These are phyloP conservation scores for Berberis thunbergii DNA, from an alignment of 164 flowering plant species.

Conservation along the genomic window DNA sequence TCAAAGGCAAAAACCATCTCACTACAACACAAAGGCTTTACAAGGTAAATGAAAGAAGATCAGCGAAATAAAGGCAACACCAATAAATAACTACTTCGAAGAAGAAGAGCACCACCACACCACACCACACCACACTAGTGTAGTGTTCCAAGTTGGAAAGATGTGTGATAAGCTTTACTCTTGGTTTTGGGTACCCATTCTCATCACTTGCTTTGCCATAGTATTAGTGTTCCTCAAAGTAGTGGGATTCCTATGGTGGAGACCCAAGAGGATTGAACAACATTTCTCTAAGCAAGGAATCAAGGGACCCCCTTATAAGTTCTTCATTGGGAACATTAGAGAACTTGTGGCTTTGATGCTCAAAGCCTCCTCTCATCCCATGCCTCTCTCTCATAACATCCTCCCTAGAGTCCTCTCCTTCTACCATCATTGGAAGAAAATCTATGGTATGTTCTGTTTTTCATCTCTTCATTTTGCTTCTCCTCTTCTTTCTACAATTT, in stretches of 20 bases:
- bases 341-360: slow-evolving; percentile 70
- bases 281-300: slow-evolving; percentile 93
- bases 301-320: slow-evolving; percentile 85
- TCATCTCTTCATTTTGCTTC: neutral
- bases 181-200: slow-evolving; percentile 24
- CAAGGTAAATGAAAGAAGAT: slow-evolving; percentile 1
- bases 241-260: slow-evolving; percentile 63
- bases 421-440: slow-evolving; percentile 97
- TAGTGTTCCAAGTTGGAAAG: slow-evolving; percentile 2
- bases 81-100: neutral
- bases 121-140: neutral
- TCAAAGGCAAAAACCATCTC: slow-evolving; percentile 3
- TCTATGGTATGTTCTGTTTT: slow-evolving; percentile 55
- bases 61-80: slow-evolving; percentile 8
- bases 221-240: slow-evolving; percentile 34
- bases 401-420: slow-evolving; percentile 93
- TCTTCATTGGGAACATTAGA: slow-evolving; percentile 84
- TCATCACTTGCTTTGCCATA: slow-evolving; percentile 11
- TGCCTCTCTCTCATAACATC: slow-evolving; percentile 88
- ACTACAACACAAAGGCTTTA: neutral
- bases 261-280: slow-evolving; percentile 61
- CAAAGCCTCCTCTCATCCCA: slow-evolving; percentile 71
- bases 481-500: too few species aligned
- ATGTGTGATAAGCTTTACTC: neutral
- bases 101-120: slow-evolving; percentile 1